phyloP scores from a whole-genome alignment of 768 basidiomycete species.

The Suillus ampliporus region DNA sequence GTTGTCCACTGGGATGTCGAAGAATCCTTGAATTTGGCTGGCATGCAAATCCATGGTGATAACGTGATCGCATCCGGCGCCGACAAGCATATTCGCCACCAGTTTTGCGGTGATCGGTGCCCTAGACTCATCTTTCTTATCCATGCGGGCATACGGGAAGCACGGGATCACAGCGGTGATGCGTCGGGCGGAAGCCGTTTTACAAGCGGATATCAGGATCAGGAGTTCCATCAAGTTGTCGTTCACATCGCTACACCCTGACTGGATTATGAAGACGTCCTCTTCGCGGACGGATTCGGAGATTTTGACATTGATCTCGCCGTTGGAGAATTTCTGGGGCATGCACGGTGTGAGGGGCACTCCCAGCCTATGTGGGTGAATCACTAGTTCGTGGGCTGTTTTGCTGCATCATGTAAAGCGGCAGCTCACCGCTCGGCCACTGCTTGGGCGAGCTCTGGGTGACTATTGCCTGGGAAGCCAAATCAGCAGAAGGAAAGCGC shows the following conservation, averaged over 20 bases:
- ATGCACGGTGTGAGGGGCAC: slow-evolving; percentile 85
- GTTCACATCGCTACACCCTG: slow-evolving; percentile 87
- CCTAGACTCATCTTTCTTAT: slow-evolving; percentile 96
- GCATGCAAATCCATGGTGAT: slow-evolving; percentile 99
- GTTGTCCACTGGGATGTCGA: slow-evolving; percentile 98
- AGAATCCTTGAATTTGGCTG: slow-evolving; percentile 98
- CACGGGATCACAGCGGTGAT: slow-evolving; percentile 99
- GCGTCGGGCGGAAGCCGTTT: slow-evolving; percentile 91
- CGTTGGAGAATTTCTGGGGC: slow-evolving; percentile 91
- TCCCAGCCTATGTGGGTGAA: slow-evolving; percentile 75
- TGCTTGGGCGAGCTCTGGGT: slow-evolving; percentile 94
- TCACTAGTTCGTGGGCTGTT: slow-evolving; percentile 55
- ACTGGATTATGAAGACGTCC: slow-evolving; percentile 98
- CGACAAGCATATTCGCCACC: slow-evolving; percentile 96
- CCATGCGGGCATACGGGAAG: slow-evolving; percentile 95
- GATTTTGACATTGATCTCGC: slow-evolving; percentile 95
- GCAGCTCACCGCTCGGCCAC: slow-evolving; percentile 96
- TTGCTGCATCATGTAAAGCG: slow-evolving; percentile 42
- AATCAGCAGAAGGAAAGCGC: slow-evolving; percentile 18
- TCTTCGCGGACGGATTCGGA: slow-evolving; percentile 95
- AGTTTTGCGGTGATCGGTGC: slow-evolving; percentile 98
- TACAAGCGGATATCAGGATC: slow-evolving; percentile 97
- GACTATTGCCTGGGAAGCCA: slow-evolving; percentile 82
- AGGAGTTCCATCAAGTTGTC: slow-evolving; percentile 99
- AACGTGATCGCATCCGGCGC: slow-evolving; percentile 97